Percentiles rank a stretch among this genome's conserved stretches.
Conservation (phyloP, 2,329 filamentous ascomycete genomes). For the Rhinocladiella similis region DNA sequence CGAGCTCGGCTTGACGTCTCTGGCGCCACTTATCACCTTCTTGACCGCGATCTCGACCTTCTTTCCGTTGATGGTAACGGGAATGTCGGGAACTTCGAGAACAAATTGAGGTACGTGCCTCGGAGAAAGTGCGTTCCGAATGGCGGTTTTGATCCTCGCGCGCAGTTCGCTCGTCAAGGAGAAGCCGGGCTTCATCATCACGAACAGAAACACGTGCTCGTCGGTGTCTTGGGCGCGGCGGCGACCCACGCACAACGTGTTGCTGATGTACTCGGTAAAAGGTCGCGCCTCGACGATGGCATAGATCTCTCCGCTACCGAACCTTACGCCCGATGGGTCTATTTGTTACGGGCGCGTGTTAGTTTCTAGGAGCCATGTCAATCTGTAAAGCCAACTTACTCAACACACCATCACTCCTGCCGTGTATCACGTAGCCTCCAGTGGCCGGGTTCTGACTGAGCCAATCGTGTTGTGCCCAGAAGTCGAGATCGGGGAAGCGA, state of each 20-base stretch:
- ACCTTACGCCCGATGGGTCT: constrained; percentile 48
- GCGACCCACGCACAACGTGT: constrained; percentile 42
- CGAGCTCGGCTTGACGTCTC: constrained; percentile 37
- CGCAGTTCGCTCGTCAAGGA: constrained; percentile 30
- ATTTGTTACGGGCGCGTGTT: too few relatives aligned
- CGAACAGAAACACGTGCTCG: constrained; percentile 43
- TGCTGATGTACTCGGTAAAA: constrained; percentile 34
- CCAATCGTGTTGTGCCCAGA: constrained; percentile 51
- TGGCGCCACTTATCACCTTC: constrained; percentile 40
- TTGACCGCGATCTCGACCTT: constrained; percentile 49
- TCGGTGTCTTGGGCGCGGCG: constrained; percentile 37
- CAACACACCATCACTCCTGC: constrained; percentile 48
- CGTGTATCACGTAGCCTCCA: constrained; percentile 44
- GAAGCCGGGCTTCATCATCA: constrained; percentile 36
- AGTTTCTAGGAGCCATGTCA: neutral
- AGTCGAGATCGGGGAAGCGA: constrained; percentile 39
- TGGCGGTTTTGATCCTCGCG: constrained; percentile 24
- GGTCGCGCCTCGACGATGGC: constrained; percentile 42
- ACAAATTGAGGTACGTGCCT: constrained; percentile 46
- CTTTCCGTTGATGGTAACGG: constrained; percentile 50
- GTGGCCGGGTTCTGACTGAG: constrained; percentile 44
- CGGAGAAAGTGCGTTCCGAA: constrained; percentile 31
- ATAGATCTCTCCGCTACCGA: constrained; percentile 50
- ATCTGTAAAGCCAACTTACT: constrained; percentile 23
- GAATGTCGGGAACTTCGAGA: constrained; percentile 41